Evolutionary conservation across 257 asterid genomes (phyloP).

Genomic region (Ajuga chamaepitys): DNA sequence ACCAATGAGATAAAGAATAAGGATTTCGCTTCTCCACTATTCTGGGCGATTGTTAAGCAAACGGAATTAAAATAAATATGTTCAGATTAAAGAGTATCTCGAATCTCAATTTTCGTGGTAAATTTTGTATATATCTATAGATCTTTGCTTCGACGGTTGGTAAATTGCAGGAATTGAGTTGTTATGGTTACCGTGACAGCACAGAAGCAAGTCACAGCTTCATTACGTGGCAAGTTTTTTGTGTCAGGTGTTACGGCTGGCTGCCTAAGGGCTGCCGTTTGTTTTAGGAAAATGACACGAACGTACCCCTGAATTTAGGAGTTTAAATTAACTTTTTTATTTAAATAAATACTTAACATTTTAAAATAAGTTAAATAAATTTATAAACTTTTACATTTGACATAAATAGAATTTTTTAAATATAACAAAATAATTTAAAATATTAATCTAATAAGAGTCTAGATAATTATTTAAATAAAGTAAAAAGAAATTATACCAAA

Average conservation of each 20-base stretch:
- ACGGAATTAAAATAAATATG: neutral
- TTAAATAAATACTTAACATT: no score
- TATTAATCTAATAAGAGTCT: no score
- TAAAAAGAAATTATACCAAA: no score
- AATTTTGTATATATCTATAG: constrained; percentile 1
- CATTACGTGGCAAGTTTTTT: constrained; percentile 3
- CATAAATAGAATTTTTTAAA: no score
- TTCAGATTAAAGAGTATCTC: constrained; percentile 3
- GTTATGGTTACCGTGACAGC: constrained; percentile 16
- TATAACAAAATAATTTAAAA: no score
- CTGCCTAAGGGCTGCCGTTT: constrained; percentile 11
- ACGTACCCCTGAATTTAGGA: no score
- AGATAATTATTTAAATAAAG: no score
- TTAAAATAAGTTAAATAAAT: no score
- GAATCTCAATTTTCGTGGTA: constrained; percentile 12
- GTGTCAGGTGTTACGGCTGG: neutral
- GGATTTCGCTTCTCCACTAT: neutral
- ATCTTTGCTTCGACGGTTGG: constrained; percentile 25
- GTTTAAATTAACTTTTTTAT: no score
- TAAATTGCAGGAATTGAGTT: neutral
- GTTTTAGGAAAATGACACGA: no score
- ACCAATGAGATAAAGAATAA: constrained; percentile 4
- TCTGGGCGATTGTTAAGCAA: constrained; percentile 3
- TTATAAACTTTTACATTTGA: no score
- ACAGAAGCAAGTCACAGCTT: constrained; percentile 11